Evolutionary conservation across 371 early-diverging fungal species (phyloP).

Genomic region (Mucor indicus): DNA sequence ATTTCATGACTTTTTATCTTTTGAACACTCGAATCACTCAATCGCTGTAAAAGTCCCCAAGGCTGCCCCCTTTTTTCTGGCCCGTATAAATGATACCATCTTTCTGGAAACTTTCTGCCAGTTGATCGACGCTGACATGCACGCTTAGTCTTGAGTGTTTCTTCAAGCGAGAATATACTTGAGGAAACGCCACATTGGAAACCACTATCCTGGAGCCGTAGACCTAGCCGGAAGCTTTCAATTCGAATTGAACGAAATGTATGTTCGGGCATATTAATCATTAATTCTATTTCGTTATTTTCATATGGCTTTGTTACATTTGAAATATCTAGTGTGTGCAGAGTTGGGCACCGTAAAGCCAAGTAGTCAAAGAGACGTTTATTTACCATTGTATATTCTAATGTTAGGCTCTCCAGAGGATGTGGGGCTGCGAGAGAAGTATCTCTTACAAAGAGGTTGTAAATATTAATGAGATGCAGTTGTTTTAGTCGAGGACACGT

Average conservation of each 20-base stretch:
- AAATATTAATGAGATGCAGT: constrained; percentile 8
- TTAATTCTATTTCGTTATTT: constrained; percentile 7
- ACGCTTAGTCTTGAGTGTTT: not conserved
- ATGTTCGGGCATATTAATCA: constrained; percentile 13
- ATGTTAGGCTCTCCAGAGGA: not conserved
- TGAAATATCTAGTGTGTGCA: constrained; percentile 2
- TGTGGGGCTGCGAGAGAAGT: not conserved
- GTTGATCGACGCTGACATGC: not conserved
- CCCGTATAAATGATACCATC: constrained; percentile 18
- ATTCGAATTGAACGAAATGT: constrained; percentile 6
- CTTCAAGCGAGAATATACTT: constrained; percentile 8
- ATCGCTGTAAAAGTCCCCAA: constrained; percentile 1
- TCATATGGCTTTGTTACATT: constrained; percentile 15
- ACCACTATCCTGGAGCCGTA: constrained; percentile 11
- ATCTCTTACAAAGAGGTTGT: constrained; percentile 12
- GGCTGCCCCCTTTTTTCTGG: not conserved
- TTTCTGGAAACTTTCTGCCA: not conserved
- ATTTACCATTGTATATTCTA: constrained; percentile 10
- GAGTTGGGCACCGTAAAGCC: constrained; percentile 6
- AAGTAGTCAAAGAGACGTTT: constrained; percentile 13
- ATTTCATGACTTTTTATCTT: not conserved
- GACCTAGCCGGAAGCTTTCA: constrained; percentile 2
- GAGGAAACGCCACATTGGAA: constrained; percentile 10
- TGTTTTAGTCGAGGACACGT: not conserved
- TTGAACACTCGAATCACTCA: not conserved